Conservation (phyloP, 2,329 filamentous ascomycete genomes). For the Huntiella bhutanensis region DNA sequence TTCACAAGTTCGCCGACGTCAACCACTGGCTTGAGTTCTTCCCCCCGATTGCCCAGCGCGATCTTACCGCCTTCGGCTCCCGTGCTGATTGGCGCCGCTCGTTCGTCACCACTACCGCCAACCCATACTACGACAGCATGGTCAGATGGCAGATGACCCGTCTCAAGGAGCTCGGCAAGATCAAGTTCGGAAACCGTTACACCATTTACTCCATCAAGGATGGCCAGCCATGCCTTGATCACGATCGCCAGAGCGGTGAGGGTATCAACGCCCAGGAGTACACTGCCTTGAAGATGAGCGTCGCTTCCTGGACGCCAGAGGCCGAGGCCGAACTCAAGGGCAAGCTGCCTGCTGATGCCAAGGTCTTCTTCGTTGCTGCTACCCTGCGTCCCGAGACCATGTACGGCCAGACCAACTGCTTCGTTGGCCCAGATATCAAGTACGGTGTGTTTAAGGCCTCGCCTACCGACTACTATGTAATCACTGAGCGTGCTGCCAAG, state of each 20-base stretch:
- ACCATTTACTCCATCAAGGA: constrained; percentile 83
- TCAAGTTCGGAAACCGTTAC: constrained; percentile 83
- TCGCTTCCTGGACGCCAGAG: constrained; percentile 70
- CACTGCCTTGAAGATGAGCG: constrained; percentile 75
- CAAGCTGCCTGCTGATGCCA: constrained; percentile 60
- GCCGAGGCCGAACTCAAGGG: constrained; percentile 53
- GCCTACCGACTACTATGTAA: constrained; percentile 63
- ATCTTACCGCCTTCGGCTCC: constrained; percentile 68
- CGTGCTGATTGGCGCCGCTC: constrained; percentile 85
- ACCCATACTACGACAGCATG: constrained; percentile 92
- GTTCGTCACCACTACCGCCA: constrained; percentile 88
- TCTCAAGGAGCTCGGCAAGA: constrained; percentile 73
- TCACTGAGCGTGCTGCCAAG: constrained; percentile 68
- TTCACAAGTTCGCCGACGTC: constrained; percentile 85
- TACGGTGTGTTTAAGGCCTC: constrained; percentile 76
- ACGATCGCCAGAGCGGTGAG: constrained; percentile 28
- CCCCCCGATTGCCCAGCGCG: constrained; percentile 30
- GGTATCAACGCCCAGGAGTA: constrained; percentile 69
- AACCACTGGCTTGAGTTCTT: constrained; percentile 84
- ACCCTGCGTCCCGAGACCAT: constrained; percentile 93
- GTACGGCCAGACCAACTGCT: constrained; percentile 95
- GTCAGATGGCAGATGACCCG: constrained; percentile 95
- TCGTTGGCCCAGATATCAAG: constrained; percentile 72
- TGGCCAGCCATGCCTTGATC: constrained; percentile 28
- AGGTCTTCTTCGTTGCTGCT: constrained; percentile 77